Percentiles rank a stretch among this genome's conserved stretches.
These are phyloP conservation scores for Saccharomyces hybrid DNA, from an alignment of 1,139 yeast genomes.

Conservation along the genomic window DNA sequence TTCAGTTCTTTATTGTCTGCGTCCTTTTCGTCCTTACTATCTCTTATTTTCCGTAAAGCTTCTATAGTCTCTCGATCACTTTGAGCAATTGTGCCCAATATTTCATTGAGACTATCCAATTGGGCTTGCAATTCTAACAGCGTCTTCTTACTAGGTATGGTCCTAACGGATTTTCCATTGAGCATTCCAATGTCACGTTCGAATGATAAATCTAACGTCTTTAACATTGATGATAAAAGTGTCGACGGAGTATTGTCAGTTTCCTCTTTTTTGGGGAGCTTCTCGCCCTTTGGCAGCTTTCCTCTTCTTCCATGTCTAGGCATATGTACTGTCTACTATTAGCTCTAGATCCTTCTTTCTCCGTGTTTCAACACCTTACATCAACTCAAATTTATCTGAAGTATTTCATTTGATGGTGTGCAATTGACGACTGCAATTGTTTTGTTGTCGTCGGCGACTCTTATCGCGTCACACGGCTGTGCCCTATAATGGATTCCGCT, in stretches of 20 bases:
- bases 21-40: slow-evolving; percentile 16
- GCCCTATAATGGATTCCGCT: background rate
- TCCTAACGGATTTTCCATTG: slow-evolving; percentile 49
- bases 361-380: background rate
- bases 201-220: slow-evolving; percentile 46
- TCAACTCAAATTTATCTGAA: background rate
- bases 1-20: slow-evolving; percentile 4
- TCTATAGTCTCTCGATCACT: slow-evolving; percentile 36
- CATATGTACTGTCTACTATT: slow-evolving; percentile 8
- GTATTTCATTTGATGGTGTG: background rate
- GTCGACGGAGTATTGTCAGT: slow-evolving; percentile 11
- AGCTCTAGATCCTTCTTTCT: background rate
- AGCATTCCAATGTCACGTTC: slow-evolving; percentile 54
- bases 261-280: background rate
- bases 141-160: slow-evolving; percentile 41
- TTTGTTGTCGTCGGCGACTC: background rate
- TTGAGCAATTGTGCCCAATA: slow-evolving; percentile 41
- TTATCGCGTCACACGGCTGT: background rate
- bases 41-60: slow-evolving; percentile 18
- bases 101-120: slow-evolving; percentile 43
- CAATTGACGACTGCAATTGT: background rate
- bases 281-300: slow-evolving; percentile 5
- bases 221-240: slow-evolving; percentile 46
- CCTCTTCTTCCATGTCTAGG: slow-evolving; percentile 22
- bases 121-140: slow-evolving; percentile 42